These are phyloP conservation scores for Venturia carpophila DNA, from an alignment of 2,329 filamentous ascomycete species.

Conservation along the genomic window DNA sequence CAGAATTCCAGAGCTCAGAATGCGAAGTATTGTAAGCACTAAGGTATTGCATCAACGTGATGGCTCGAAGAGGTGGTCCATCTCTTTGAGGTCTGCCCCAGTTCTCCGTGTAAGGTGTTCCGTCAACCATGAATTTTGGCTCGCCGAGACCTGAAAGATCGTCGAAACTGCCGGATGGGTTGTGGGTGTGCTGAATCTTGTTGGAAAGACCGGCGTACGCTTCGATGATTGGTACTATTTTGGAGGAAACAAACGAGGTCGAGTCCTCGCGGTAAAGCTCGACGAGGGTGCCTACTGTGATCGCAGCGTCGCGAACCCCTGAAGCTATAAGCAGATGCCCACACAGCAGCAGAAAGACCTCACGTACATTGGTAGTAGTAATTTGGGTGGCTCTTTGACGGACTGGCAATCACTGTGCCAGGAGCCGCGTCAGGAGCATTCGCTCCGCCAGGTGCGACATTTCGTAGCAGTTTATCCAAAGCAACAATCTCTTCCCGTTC, in stretches of 20 bases:
- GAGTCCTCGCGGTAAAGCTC: constrained; percentile 32
- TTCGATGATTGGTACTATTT: constrained; percentile 28
- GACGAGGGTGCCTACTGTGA: constrained; percentile 36
- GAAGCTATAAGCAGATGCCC: constrained; percentile 7
- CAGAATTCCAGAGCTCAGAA: constrained; percentile 30
- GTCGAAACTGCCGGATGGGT: constrained; percentile 31
- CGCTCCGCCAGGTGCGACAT: constrained; percentile 36
- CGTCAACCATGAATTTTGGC: constrained; percentile 36
- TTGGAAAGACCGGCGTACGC: constrained; percentile 30
- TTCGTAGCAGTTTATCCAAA: constrained; percentile 34
- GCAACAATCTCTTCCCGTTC: constrained; percentile 30
- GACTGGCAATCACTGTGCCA: constrained; percentile 38
- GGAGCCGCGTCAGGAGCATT: constrained; percentile 31
- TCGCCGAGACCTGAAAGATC: constrained; percentile 36
- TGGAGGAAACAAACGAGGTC: constrained; percentile 24
- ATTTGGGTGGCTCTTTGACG: constrained; percentile 33
- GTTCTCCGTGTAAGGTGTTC: constrained; percentile 30
- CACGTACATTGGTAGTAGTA: constrained; percentile 39
- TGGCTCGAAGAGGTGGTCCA: constrained; percentile 37
- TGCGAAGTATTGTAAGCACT: constrained; percentile 35
- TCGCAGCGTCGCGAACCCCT: constrained; percentile 39
- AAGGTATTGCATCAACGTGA: constrained; percentile 37
- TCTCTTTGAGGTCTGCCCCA: constrained; percentile 40
- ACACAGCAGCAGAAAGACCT: background rate
- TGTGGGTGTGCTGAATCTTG: constrained; percentile 33